A percentile compares a stretch with the other conserved stretches of the same genome.
These are phyloP conservation scores for Xerocomus potaroensis DNA, from an alignment of 768 basidiomycete species.

Conservation along the genomic window DNA sequence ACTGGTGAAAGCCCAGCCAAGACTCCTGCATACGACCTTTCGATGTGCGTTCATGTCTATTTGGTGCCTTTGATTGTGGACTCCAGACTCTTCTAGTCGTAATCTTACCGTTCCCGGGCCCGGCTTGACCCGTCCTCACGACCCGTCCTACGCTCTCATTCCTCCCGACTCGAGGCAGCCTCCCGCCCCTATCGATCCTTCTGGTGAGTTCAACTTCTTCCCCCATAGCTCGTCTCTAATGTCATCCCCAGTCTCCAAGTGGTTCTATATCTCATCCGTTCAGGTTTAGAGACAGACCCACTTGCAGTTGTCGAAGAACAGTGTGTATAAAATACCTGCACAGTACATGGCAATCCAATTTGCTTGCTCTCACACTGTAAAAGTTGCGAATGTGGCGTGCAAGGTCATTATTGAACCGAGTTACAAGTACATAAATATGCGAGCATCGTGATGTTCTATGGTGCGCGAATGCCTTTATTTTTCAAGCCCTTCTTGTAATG, in stretches of 20 bases:
- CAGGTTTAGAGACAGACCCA: constrained; percentile 48
- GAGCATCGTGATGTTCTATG: constrained; percentile 7
- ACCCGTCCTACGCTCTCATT: constrained; percentile 58
- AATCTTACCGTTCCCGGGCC: constrained; percentile 76
- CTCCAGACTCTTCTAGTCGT: constrained; percentile 43
- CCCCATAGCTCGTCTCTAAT: background rate
- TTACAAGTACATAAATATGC: constrained; percentile 26
- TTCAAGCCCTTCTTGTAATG: constrained; percentile 50
- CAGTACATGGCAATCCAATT: constrained; percentile 3
- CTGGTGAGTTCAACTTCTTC: constrained; percentile 77
- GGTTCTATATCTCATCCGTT: constrained; percentile 93
- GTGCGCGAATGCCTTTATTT: constrained; percentile 26
- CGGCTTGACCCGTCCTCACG: constrained; percentile 58
- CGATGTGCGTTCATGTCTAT: constrained; percentile 59
- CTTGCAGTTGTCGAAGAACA: background rate
- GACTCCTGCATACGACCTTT: constrained; percentile 68
- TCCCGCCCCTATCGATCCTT: constrained; percentile 85
- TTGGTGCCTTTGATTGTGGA: background rate
- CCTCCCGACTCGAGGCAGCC: constrained; percentile 80
- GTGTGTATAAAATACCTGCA: background rate
- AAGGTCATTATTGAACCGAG: constrained; percentile 11
- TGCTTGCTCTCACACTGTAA: background rate
- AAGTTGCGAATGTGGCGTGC: background rate
- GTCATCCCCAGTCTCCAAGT: constrained; percentile 64
- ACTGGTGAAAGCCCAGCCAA: constrained; percentile 73